A percentile compares a stretch with the other conserved stretches of the same genome.
Evolutionary conservation across 306 rosid genomes (phyloP).

Genomic region (Castanospermum australe): DNA sequence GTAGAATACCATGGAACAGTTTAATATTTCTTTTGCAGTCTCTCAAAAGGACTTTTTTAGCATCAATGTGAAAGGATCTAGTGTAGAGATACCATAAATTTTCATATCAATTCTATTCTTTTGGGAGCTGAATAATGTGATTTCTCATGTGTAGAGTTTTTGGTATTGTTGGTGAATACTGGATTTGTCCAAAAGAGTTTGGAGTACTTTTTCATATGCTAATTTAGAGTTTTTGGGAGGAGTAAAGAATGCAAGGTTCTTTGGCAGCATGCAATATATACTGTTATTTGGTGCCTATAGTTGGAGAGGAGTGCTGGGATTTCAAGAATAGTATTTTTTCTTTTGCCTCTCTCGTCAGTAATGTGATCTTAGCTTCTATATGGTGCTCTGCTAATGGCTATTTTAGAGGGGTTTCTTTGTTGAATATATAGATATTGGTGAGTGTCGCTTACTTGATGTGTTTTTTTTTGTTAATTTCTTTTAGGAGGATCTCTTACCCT

Average conservation of each 20-base stretch:
- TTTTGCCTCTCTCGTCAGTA: neutral
- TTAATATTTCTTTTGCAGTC: neutral
- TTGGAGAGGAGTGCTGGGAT: neutral
- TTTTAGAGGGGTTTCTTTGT: neutral
- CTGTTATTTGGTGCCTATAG: slow-evolving; percentile 4
- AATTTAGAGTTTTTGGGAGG: slow-evolving; percentile 1
- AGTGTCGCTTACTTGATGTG: neutral
- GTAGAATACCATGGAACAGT: neutral
- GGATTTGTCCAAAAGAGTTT: neutral
- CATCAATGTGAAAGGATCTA: neutral
- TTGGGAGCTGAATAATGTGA: slow-evolving; percentile 4
- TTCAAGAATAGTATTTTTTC: neutral
- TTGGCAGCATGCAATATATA: neutral
- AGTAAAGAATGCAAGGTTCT: slow-evolving; percentile 10
- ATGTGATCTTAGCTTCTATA: neutral
- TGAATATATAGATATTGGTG: neutral
- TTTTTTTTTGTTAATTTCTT: neutral
- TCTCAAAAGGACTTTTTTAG: neutral
- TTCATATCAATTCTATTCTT: neutral
- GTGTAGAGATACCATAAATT: neutral
- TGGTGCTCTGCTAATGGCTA: neutral
- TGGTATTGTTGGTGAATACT: neutral
- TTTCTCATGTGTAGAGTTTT: neutral
- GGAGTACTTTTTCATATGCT: neutral
- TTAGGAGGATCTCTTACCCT: neutral